Evolutionary conservation across 2,329 filamentous ascomycete species (phyloP).

Genomic region (Escovopsis sp.): DNA sequence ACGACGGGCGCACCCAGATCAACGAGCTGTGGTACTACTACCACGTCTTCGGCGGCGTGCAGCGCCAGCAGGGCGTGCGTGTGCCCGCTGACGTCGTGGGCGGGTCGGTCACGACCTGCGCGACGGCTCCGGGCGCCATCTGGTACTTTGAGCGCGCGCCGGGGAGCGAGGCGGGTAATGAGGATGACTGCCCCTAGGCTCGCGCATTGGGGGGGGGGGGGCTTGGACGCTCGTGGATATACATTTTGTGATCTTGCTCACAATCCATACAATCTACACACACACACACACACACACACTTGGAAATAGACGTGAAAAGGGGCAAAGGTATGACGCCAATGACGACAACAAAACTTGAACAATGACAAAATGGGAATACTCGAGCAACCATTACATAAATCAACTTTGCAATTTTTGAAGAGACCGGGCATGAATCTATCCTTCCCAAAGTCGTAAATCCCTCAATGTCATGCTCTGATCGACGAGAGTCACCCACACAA

Average conservation of each 20-base stretch:
- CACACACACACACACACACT: too few relatives aligned
- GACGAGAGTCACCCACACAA: neutral
- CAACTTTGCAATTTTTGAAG: too few relatives aligned
- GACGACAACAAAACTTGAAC: too few relatives aligned
- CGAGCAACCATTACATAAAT: too few relatives aligned
- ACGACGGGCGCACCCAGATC: constrained; percentile 42
- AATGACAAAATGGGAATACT: too few relatives aligned
- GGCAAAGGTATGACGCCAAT: too few relatives aligned
- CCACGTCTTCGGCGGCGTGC: constrained; percentile 42
- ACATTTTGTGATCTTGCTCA: too few relatives aligned
- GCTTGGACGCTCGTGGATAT: too few relatives aligned
- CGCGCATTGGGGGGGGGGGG: too few relatives aligned
- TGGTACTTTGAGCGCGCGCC: constrained; percentile 37
- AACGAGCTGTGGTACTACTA: constrained; percentile 55
- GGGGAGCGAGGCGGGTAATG: constrained; percentile 11
- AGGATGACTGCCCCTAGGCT: neutral
- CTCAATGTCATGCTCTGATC: neutral
- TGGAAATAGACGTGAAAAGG: too few relatives aligned
- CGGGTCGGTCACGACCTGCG: constrained; percentile 37
- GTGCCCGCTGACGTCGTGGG: constrained; percentile 31
- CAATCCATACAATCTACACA: too few relatives aligned
- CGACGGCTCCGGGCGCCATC: constrained; percentile 35
- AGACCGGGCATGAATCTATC: neutral
- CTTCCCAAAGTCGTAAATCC: neutral
- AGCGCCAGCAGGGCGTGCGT: constrained; percentile 32